Evolutionary conservation across 352 stramenopile species (phyloP).

Genomic region (Phytophthora vignae): DNA sequence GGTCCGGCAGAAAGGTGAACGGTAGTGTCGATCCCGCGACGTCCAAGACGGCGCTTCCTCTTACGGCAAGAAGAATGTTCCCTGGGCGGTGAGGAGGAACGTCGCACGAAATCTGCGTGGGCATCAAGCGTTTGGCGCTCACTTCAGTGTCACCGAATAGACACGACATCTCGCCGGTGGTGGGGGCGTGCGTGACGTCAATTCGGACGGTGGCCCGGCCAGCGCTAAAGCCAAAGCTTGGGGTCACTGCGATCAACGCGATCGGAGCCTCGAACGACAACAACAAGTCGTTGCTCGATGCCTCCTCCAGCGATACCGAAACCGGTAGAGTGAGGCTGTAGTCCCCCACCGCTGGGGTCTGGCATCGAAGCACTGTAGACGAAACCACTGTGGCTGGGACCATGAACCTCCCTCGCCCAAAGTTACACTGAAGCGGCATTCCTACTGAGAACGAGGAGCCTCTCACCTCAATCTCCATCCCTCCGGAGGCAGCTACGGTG

Average conservation of each 20-base stretch:
- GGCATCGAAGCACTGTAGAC: constrained; percentile 25
- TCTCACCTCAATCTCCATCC: constrained; percentile 31
- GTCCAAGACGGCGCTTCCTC: constrained; percentile 10
- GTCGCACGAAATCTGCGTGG: constrained; percentile 30
- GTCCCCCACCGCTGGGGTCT: constrained; percentile 18
- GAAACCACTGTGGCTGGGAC: constrained; percentile 21
- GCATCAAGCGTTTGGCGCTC: constrained; percentile 23
- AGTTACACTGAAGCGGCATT: constrained; percentile 28
- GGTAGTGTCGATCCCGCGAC: constrained; percentile 16
- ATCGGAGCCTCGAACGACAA: constrained; percentile 43
- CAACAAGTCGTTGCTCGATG: constrained; percentile 43
- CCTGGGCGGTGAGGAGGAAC: constrained; percentile 35
- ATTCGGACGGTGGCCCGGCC: constrained; percentile 38
- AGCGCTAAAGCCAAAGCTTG: constrained; percentile 41
- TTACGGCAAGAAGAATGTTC: constrained; percentile 24
- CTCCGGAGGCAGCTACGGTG: constrained; percentile 27
- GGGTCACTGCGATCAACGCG: constrained; percentile 16
- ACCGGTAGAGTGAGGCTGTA: constrained; percentile 34
- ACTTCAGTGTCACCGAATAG: constrained; percentile 35
- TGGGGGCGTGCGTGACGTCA: constrained; percentile 18
- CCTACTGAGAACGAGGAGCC: constrained; percentile 29
- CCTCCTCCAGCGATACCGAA: constrained; percentile 15
- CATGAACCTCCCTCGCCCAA: constrained; percentile 31
- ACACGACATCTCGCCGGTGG: constrained; percentile 26
- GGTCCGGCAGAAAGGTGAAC: constrained; percentile 45